These are phyloP conservation scores for Torulaspora delbrueckii DNA, from an alignment of 805 yeast species.

Conservation along the genomic window DNA sequence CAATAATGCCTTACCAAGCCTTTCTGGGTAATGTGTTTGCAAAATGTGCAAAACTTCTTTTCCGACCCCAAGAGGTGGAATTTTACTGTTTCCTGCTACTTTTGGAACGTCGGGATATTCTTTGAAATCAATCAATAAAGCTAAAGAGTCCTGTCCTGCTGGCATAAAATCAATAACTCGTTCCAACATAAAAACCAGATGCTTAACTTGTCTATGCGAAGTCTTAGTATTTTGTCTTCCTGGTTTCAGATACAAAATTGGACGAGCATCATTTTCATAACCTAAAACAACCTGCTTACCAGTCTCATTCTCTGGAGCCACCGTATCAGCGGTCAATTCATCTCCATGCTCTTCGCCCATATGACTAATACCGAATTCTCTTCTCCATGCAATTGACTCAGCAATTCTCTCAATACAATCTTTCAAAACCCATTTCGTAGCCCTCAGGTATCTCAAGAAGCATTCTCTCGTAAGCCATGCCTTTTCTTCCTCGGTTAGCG, in stretches of 20 bases:
- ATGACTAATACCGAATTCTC: constrained; percentile 73
- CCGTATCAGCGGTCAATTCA: constrained; percentile 49
- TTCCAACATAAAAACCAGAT: constrained; percentile 87
- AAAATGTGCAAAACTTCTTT: constrained; percentile 88
- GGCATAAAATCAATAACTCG: constrained; percentile 94
- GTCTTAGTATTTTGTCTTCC: constrained; percentile 95
- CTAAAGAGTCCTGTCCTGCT: constrained; percentile 89
- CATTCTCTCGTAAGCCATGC: constrained; percentile 95
- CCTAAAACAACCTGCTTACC: constrained; percentile 94
- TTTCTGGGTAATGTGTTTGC: constrained; percentile 96
- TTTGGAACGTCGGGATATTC: constrained; percentile 56
- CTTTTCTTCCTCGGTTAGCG: constrained; percentile 50
- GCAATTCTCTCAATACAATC: constrained; percentile 73
- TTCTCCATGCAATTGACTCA: constrained; percentile 84
- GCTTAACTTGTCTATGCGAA: constrained; percentile 90
- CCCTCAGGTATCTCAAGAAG: constrained; percentile 80
- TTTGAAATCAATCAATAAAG: constrained; percentile 87
- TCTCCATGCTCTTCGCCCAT: constrained; percentile 44
- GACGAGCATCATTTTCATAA: constrained; percentile 82
- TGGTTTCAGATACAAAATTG: constrained; percentile 86
- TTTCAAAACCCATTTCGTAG: constrained; percentile 80
- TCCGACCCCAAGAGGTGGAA: constrained; percentile 86
- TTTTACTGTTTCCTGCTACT: constrained; percentile 53
- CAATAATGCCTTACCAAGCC: constrained; percentile 86
- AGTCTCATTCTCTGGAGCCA: constrained; percentile 69